Conservation (phyloP, 2,329 filamentous ascomycete species). For the Metarhizium album region DNA sequence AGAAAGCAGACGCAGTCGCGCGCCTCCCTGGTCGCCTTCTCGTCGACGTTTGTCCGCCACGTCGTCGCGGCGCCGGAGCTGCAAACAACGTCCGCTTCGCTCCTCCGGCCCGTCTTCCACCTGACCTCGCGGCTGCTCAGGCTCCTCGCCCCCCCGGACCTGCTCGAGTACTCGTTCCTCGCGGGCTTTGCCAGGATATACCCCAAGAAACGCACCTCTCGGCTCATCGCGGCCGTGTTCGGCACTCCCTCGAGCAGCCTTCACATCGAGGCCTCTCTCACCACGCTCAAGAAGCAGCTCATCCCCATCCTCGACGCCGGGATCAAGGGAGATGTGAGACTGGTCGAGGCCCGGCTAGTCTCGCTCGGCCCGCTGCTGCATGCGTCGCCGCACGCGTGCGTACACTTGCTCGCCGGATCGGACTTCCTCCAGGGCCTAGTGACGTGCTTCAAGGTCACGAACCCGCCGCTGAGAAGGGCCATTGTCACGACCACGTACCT, state of each 20-base stretch:
- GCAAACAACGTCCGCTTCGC: slow-evolving; percentile 20
- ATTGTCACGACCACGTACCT: slow-evolving; percentile 67
- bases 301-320: slow-evolving; percentile 53
- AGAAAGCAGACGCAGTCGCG: slow-evolving; percentile 38
- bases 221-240: slow-evolving; percentile 40
- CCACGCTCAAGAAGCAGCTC: slow-evolving; percentile 49
- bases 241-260: slow-evolving; percentile 30
- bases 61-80: slow-evolving; percentile 23
- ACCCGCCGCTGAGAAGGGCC: slow-evolving; percentile 51
- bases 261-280: slow-evolving; percentile 42
- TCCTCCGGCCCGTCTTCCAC: slow-evolving; percentile 56
- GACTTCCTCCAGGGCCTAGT: slow-evolving; percentile 76
- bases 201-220: slow-evolving; percentile 47
- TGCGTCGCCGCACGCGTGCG: slow-evolving; percentile 44
- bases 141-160: slow-evolving; percentile 26
- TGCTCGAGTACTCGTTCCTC: slow-evolving; percentile 58
- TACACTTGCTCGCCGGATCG: slow-evolving; percentile 68
- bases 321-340: slow-evolving; percentile 41
- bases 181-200: slow-evolving; percentile 58
- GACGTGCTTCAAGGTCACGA: slow-evolving; percentile 52
- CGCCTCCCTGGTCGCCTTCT: slow-evolving; percentile 35
- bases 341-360: slow-evolving; percentile 43
- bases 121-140: slow-evolving; percentile 48
- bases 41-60: slow-evolving; percentile 49
- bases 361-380: slow-evolving; percentile 54